A percentile compares a stretch with the other conserved stretches of the same genome.
phyloP scores from a whole-genome alignment of 1,284 basidiomycete species.

The Pseudozyma tsukubaensis region DNA sequence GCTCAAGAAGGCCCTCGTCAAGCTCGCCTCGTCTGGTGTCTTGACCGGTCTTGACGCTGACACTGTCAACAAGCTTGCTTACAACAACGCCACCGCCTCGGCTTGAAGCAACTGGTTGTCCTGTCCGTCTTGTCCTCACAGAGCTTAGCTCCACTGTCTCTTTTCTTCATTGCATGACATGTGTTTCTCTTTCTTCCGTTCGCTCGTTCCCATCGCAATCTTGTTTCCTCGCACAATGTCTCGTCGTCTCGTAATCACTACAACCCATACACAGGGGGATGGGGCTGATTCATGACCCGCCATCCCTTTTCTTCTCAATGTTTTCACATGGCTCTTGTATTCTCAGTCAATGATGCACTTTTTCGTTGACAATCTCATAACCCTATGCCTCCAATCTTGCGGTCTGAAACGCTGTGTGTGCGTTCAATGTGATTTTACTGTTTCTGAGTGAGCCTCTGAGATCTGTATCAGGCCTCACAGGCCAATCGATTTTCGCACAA shows the following conservation, averaged over 20 bases:
- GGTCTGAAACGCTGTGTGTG: too few relatives aligned
- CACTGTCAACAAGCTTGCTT: slow-evolving; percentile 65
- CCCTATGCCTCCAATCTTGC: too few relatives aligned
- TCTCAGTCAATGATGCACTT: too few relatives aligned
- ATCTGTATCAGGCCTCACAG: too few relatives aligned
- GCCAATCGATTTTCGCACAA: too few relatives aligned
- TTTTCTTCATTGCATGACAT: slow-evolving; percentile 31
- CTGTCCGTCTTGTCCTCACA: neutral
- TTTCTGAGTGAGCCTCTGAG: too few relatives aligned
- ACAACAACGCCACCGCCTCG: slow-evolving; percentile 66
- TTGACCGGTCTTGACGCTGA: slow-evolving; percentile 70
- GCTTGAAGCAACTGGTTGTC: slow-evolving; percentile 6
- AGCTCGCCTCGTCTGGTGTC: slow-evolving; percentile 74
- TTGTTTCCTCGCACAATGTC: neutral
- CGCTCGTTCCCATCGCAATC: slow-evolving; percentile 8
- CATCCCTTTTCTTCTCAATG: too few relatives aligned
- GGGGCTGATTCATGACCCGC: too few relatives aligned
- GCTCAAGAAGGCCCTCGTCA: slow-evolving; percentile 80
- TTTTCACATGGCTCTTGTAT: too few relatives aligned
- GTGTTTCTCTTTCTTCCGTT: slow-evolving; percentile 22
- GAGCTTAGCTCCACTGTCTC: slow-evolving; percentile 36
- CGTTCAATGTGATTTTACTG: too few relatives aligned
- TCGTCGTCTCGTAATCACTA: neutral
- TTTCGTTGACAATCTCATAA: too few relatives aligned
- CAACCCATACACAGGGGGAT: too few relatives aligned